Evolutionary conservation across 257 asterid genomes (phyloP).

Genomic region (Nicotiana sylvestris): DNA sequence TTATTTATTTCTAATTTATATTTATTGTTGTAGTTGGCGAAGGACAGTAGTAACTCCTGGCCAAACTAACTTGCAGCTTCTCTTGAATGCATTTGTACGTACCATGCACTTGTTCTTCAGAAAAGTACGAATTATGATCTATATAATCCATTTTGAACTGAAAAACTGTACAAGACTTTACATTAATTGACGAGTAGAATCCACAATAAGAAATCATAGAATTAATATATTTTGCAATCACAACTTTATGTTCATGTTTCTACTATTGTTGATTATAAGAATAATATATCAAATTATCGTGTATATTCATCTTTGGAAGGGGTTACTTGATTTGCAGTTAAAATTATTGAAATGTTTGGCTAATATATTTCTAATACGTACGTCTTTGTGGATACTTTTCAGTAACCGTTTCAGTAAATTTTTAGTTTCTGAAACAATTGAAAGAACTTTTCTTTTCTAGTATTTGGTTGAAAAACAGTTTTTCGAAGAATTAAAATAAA

Average conservation of each 20-base stretch:
- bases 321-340: not conserved
- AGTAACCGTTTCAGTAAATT: not conserved
- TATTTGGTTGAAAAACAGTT: not conserved
- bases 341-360: not conserved
- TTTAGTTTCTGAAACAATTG: not conserved
- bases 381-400: not conserved
- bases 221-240: not conserved
- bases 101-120: not conserved
- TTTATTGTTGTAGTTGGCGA: not conserved
- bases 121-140: not conserved
- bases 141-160: not conserved
- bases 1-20: not conserved
- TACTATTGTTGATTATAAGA: not conserved
- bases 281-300: not conserved
- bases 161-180: not conserved
- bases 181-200: not conserved
- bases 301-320: not conserved
- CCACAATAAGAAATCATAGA: not conserved
- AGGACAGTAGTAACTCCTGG: not conserved
- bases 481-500: too few relatives aligned
- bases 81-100: not conserved
- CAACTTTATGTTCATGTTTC: not conserved
- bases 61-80: not conserved
- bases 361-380: too few relatives aligned
- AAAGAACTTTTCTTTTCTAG: not conserved